These are phyloP conservation scores for Tympanopsis confertula DNA, from an alignment of 2,329 filamentous ascomycete species.

Conservation along the genomic window DNA sequence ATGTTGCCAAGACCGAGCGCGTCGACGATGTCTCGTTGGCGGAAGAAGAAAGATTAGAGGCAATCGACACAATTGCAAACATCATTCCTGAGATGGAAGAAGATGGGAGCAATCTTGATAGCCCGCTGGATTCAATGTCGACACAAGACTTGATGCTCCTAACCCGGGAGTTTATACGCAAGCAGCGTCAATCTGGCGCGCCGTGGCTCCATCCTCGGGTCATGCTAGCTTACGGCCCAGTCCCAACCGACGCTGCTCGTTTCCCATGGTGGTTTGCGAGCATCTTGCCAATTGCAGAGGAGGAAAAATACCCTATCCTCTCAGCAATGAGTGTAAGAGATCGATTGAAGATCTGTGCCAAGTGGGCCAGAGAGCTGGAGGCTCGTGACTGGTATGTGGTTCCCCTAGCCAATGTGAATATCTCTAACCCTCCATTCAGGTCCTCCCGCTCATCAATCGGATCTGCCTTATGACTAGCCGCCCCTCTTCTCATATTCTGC, in stretches of 20 bases:
- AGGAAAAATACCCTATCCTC: constrained; percentile 70
- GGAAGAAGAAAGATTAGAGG: constrained; percentile 70
- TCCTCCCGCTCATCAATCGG: not conserved
- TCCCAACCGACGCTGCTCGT: constrained; percentile 61
- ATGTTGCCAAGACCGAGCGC: constrained; percentile 63
- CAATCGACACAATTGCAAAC: constrained; percentile 42
- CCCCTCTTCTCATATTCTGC: not conserved
- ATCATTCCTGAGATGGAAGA: constrained; percentile 6
- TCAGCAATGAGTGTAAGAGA: constrained; percentile 66
- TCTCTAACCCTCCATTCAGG: not conserved
- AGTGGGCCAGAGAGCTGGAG: constrained; percentile 67
- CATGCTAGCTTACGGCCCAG: constrained; percentile 64
- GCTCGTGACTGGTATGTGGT: constrained; percentile 55
- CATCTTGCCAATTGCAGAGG: constrained; percentile 64
- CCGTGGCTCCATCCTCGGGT: constrained; percentile 67
- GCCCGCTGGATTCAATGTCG: constrained; percentile 43
- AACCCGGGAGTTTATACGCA: constrained; percentile 53
- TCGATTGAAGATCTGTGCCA: constrained; percentile 69
- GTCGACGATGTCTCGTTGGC: constrained; percentile 72
- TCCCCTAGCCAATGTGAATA: not conserved
- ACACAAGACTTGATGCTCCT: constrained; percentile 60
- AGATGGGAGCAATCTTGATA: constrained; percentile 8
- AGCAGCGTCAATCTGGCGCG: constrained; percentile 57
- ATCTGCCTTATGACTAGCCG: constrained; percentile 1
- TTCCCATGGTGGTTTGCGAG: constrained; percentile 90